Evolutionary conservation across 1,284 basidiomycete genomes (phyloP).

Genomic region (Ceraceosorus bombacis): DNA sequence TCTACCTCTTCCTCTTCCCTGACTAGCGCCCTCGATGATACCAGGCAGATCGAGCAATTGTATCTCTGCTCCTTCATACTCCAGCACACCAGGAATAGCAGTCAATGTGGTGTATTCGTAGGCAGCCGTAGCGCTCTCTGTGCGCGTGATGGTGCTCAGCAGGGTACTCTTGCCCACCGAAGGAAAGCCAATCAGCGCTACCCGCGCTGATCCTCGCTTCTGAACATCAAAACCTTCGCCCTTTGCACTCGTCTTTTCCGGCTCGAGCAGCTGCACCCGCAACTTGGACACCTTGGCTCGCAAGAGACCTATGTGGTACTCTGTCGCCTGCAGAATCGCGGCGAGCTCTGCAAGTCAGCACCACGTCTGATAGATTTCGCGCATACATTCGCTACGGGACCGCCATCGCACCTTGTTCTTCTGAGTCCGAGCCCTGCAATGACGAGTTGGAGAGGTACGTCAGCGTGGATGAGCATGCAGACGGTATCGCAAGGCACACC

Average conservation of each 20-base stretch:
- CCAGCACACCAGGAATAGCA: constrained; percentile 29
- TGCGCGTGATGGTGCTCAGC: constrained; percentile 83
- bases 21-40: constrained; percentile 82
- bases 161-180: constrained; percentile 91
- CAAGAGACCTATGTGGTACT: constrained; percentile 34
- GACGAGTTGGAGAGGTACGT: too few species aligned
- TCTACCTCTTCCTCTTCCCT: constrained; percentile 80
- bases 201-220: constrained; percentile 50
- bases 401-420: constrained; percentile 54
- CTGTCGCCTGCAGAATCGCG: constrained; percentile 2
- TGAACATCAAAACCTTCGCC: constrained; percentile 46
- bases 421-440: too few species aligned
- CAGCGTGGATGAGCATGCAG: background rate
- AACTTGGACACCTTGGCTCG: constrained; percentile 42
- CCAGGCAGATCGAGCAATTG: constrained; percentile 75
- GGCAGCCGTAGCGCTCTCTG: constrained; percentile 75
- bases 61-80: constrained; percentile 52
- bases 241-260: constrained; percentile 33
- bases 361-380: background rate
- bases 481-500: background rate
- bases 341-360: background rate
- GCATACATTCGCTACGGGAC: constrained; percentile 30
- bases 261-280: constrained; percentile 41
- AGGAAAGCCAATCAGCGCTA: constrained; percentile 67
- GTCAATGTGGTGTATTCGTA: constrained; percentile 95